Evolutionary conservation across 1,284 basidiomycete genomes (phyloP), one percentile per base, ranked within the genome.

Genomic region (Pseudozyma hubeiensis): DNA sequence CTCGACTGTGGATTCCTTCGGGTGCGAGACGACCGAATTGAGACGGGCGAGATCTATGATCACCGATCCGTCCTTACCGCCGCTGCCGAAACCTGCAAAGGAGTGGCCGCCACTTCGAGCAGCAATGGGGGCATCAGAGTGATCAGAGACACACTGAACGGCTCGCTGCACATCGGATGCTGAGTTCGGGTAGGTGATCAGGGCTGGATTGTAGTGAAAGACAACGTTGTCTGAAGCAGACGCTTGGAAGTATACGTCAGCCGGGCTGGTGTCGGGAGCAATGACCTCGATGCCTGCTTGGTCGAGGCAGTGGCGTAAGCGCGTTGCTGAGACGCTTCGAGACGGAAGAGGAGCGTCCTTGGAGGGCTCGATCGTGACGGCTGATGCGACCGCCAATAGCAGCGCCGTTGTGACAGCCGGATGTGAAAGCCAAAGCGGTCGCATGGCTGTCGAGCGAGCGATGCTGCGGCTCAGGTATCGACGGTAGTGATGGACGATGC

Each of bases 41-140:
- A 85, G 64, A 34, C 72, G 52, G 7, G 68, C 75, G 4, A 83
- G 68, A 45, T 84, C 82, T 45, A 74, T 72, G 34, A 83, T 68
- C 30, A 82, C 46, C 4, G 79, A 75, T 14, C 82, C 79, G 47
- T 82, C 80, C 68, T 64, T 72, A 4, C 84, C 77, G 33, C 78
- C 85, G 33, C 77, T 80, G 10, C 79, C 77, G 53, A 48, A 78
- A 5, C 78, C 77, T 10, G 77, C 84, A 49, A 85, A 85, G 5
- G 77, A 80, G 47, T 85, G 85, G 4, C 85, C 85, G 6, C 85
- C 85, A 19, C 80, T 79, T 8, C 85, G 61, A 6, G 85, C 84
- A 14, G 77, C 73, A 31, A 85, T 80, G 31, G 80, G 62, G 31
- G 46, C 46, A 30, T 74, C 55, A 24, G 59, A 58, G 37, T 61